These are phyloP conservation scores for Solanum pimpinellifolium DNA, from an alignment of 257 asterid genomes.

Conservation along the genomic window DNA sequence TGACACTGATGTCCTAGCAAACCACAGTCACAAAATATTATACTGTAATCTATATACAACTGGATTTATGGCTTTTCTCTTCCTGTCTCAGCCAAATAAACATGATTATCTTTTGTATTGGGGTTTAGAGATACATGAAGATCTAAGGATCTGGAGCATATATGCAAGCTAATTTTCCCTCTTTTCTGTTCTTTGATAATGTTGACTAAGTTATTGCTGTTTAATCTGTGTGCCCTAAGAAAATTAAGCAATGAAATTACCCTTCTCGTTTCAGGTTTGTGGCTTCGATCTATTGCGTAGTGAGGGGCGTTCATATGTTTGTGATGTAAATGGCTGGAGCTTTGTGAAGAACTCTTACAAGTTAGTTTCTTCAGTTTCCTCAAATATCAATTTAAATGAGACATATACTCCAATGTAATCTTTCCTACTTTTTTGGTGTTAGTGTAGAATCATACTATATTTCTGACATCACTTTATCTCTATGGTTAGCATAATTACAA, in stretches of 20 bases:
- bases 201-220: not conserved
- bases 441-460: not conserved
- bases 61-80: not conserved
- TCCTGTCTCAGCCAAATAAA: not conserved
- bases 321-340: conserved; percentile 99
- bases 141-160: not conserved
- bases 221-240: not conserved
- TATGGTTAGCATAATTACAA: not conserved
- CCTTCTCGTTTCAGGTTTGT: conserved; percentile 62
- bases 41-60: not conserved
- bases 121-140: not conserved
- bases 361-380: conserved; percentile 19
- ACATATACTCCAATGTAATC: not conserved
- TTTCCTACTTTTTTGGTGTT: not conserved
- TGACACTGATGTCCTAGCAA: not conserved
- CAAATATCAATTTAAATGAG: not conserved
- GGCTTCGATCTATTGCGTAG: conserved; percentile 98
- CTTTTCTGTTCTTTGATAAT: not conserved
- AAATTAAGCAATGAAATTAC: not conserved
- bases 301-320: conserved; percentile 93
- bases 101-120: not conserved
- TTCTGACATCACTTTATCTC: not conserved
- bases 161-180: not conserved
- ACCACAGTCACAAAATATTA: not conserved
- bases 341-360: conserved; percentile 94